Evolutionary conservation across 768 basidiomycete genomes (phyloP).

Genomic region (Hortiboletus campestris): DNA sequence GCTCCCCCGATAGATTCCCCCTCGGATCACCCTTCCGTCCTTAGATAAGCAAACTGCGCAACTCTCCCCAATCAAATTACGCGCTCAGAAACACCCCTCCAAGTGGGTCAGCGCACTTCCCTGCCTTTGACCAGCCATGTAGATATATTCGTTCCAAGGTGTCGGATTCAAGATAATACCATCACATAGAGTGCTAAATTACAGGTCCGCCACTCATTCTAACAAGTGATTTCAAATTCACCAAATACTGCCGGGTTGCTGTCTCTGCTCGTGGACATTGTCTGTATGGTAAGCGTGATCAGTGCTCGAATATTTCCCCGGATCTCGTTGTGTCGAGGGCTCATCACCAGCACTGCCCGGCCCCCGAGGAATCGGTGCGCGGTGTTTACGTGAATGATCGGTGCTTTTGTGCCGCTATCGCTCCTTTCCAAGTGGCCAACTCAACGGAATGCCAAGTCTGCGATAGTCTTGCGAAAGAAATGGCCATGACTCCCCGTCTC

Average conservation of each 20-base stretch:
- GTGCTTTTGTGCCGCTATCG: neutral
- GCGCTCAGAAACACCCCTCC: neutral
- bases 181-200: too few relatives aligned
- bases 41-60: neutral
- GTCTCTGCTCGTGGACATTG: neutral
- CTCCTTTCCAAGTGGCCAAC: neutral
- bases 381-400: neutral
- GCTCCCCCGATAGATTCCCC: too few relatives aligned
- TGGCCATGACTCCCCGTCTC: too few relatives aligned
- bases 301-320: neutral
- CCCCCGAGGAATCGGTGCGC: neutral
- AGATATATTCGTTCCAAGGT: too few relatives aligned
- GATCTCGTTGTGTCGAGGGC: neutral
- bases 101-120: neutral
- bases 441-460: too few relatives aligned
- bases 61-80: neutral
- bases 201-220: neutral
- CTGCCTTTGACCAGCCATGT: too few relatives aligned
- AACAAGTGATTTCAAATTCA: neutral
- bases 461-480: neutral
- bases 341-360: neutral
- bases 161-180: neutral
- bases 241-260: neutral
- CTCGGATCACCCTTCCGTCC: neutral
- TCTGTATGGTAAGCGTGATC: neutral